These are phyloP conservation scores for Sordaria brevicollis DNA, from an alignment of 495 filamentous ascomycete species.

Conservation along the genomic window DNA sequence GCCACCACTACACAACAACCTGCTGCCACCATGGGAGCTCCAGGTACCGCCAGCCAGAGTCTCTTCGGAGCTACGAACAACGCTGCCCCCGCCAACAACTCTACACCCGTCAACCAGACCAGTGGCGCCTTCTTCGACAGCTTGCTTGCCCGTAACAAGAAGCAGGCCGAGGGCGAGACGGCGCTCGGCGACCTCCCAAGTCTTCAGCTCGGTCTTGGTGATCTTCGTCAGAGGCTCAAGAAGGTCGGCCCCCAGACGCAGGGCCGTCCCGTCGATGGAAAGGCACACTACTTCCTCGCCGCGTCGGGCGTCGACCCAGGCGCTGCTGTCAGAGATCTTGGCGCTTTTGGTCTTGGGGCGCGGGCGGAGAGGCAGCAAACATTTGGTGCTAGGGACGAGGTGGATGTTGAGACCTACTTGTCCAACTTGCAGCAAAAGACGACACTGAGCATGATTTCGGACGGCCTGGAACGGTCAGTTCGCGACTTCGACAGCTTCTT, in stretches of 20 bases:
- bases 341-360: constrained; percentile 37
- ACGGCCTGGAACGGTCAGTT: constrained; percentile 75
- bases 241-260: constrained; percentile 55
- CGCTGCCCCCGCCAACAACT: not conserved
- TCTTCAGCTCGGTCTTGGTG: constrained; percentile 74
- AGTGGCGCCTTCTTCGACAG: constrained; percentile 74
- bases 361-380: constrained; percentile 21
- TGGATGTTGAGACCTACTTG: constrained; percentile 75
- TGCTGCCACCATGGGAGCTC: not conserved
- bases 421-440: constrained; percentile 79
- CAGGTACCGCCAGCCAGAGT: constrained; percentile 1
- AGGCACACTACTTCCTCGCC: constrained; percentile 78
- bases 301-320: constrained; percentile 80
- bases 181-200: constrained; percentile 50
- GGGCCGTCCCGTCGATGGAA: constrained; percentile 44
- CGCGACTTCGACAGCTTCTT: constrained; percentile 86
- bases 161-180: constrained; percentile 44
- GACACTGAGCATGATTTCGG: constrained; percentile 79
- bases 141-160: constrained; percentile 66
- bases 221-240: constrained; percentile 74
- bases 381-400: constrained; percentile 33
- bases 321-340: constrained; percentile 66
- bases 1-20: constrained; percentile 1
- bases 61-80: constrained; percentile 7
- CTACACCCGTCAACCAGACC: constrained; percentile 8